phyloP scores from a whole-genome alignment of 139 green algal genomes.

The Prasinococcaceae sp. region DNA sequence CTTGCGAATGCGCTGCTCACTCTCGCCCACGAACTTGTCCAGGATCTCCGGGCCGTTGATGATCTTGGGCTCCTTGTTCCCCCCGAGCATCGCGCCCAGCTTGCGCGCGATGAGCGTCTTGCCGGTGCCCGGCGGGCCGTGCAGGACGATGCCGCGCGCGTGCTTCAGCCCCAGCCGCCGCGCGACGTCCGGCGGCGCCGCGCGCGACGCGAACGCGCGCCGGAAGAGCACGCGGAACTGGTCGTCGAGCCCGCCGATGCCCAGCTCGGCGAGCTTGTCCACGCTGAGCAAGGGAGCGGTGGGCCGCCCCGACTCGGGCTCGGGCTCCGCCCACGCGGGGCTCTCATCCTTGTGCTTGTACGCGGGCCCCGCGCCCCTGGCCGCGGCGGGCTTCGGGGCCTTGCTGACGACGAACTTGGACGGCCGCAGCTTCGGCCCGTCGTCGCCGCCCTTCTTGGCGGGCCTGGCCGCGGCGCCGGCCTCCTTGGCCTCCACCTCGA shows the following conservation, averaged over 20 bases:
- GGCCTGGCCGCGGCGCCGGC: too few species aligned
- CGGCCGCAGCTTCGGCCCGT: too few species aligned
- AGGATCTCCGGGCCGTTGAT: constrained; percentile 29
- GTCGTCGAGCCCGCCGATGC: constrained; percentile 9
- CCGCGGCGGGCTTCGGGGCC: too few species aligned
- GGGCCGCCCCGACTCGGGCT: too few species aligned
- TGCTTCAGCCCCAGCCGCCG: constrained; percentile 9
- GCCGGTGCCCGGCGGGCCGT: constrained; percentile 15
- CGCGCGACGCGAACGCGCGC: constrained; percentile 14
- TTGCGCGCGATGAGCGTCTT: constrained; percentile 19
- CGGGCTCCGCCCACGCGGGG: too few species aligned
- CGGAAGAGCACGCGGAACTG: constrained; percentile 12
- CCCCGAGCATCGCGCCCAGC: constrained; percentile 8
- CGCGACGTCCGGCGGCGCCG: constrained; percentile 4
- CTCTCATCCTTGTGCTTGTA: too few species aligned
- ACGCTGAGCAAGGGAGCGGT: too few species aligned
- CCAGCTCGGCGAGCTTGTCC: constrained; percentile 4
- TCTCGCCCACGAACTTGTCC: constrained; percentile 23
- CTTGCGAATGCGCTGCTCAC: constrained; percentile 20
- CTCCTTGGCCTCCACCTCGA: too few species aligned
- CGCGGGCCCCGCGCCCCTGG: too few species aligned
- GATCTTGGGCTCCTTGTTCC: constrained; percentile 14
- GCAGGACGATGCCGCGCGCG: constrained; percentile 15
- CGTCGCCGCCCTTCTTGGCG: too few species aligned
- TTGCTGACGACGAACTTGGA: too few species aligned